phyloP scores from a whole-genome alignment of 148 eudicot species.

The Fagopyrum tataricum region DNA sequence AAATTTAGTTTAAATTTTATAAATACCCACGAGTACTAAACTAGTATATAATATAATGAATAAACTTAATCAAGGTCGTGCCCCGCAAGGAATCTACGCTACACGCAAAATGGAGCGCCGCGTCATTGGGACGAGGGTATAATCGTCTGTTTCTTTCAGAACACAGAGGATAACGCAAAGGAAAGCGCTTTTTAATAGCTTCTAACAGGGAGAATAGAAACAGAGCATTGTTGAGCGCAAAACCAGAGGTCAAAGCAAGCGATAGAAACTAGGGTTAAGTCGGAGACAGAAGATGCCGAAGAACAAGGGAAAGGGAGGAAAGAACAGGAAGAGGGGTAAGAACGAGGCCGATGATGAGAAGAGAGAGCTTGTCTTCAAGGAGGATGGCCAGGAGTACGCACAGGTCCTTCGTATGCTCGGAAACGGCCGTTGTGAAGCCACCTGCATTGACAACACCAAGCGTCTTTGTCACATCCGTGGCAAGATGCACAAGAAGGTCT shows the following conservation, averaged over 20 bases:
- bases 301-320: constrained; percentile 97
- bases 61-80: no score
- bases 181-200: no score
- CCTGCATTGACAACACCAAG: constrained; percentile 64
- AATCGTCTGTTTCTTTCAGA: no score
- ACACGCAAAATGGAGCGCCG: no score
- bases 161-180: no score
- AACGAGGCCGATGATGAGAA: constrained; percentile 92
- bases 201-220: no score
- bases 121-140: no score
- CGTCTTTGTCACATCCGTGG: constrained; percentile 87
- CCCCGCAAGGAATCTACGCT: no score
- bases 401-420: constrained; percentile 84
- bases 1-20: no score
- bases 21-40: no score
- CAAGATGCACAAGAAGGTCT: constrained; percentile 94
- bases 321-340: constrained; percentile 89
- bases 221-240: neutral
- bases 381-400: constrained; percentile 85
- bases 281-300: constrained; percentile 60
- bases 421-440: constrained; percentile 68
- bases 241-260: neutral
- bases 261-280: constrained; percentile 7
- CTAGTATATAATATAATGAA: no score
- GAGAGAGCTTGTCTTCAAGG: constrained; percentile 78